Conservation (phyloP, 2,329 filamentous ascomycete genomes). For the Cytospora mali region DNA sequence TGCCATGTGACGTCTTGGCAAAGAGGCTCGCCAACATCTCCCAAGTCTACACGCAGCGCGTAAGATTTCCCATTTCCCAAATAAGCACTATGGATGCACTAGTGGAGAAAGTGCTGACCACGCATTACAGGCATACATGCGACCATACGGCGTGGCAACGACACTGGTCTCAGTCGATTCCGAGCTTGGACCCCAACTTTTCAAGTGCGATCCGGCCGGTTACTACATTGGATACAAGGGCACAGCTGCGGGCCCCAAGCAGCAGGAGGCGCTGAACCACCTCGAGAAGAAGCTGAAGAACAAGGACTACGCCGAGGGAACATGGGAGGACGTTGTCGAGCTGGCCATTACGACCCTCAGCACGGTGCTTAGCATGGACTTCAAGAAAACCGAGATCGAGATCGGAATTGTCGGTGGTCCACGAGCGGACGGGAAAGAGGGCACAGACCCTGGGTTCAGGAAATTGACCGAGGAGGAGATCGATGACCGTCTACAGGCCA, state of each 20-base stretch:
- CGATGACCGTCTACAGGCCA: conserved; percentile 95
- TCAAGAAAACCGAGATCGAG: conserved; percentile 99
- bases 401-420: conserved; percentile 95
- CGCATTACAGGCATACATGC: conserved; percentile 79
- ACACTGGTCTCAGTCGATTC: conserved; percentile 93
- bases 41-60: conserved; percentile 97
- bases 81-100: conserved; percentile 13
- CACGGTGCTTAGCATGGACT: conserved; percentile 96
- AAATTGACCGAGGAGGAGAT: conserved; percentile 96
- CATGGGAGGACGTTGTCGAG: conserved; percentile 97
- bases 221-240: conserved; percentile 99
- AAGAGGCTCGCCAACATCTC: conserved; percentile 99
- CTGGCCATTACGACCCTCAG: conserved; percentile 93
- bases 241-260: conserved; percentile 94
- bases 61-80: conserved; percentile 45
- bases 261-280: conserved; percentile 97
- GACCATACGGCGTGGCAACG: conserved; percentile 91
- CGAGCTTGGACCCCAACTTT: conserved; percentile 90
- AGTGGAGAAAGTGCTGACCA: conserved; percentile 22
- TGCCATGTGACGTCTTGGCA: conserved; percentile 95
- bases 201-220: conserved; percentile 97
- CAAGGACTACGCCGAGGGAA: conserved; percentile 90
- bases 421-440: conserved; percentile 78
- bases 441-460: conserved; percentile 78
- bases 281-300: conserved; percentile 99